phyloP scores from a whole-genome alignment of 192 early-diverging fungal genomes.

The Geranomyces michiganensis region DNA sequence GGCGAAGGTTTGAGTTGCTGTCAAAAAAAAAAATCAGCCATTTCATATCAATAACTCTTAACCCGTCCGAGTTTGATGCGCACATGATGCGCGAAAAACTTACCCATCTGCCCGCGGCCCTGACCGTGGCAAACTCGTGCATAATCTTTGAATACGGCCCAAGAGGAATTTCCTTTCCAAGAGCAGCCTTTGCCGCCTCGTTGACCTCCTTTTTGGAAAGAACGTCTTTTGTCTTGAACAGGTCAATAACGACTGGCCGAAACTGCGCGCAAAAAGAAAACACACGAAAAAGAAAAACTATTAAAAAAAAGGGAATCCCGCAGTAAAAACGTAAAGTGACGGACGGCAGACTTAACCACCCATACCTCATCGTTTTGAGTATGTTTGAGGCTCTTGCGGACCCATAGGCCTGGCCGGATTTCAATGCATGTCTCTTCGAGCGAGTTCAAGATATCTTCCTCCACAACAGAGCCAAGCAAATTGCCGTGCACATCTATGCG shows the following conservation, averaged over 20 bases:
- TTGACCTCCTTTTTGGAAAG: conserved; percentile 29
- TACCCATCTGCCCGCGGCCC: conserved; percentile 20
- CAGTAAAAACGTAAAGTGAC: not conserved
- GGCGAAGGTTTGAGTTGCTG: too few species aligned
- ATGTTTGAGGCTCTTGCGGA: not conserved
- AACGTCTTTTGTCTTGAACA: conserved; percentile 26
- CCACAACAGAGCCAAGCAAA: conserved; percentile 8
- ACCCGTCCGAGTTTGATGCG: not conserved
- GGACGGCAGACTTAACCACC: not conserved
- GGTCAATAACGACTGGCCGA: conserved; percentile 30
- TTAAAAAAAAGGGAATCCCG: not conserved
- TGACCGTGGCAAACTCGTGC: conserved; percentile 12
- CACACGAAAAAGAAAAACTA: too few species aligned
- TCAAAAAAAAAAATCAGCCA: too few species aligned
- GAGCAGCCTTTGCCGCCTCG: conserved; percentile 14
- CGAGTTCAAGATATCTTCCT: conserved; percentile 5
- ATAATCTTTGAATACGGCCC: conserved; percentile 19
- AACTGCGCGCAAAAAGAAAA: conserved; percentile 13
- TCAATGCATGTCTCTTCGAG: conserved; percentile 4
- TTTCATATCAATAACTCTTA: too few species aligned
- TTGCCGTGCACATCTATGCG: conserved; percentile 10
- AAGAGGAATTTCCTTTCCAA: conserved; percentile 19
- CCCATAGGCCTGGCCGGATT: not conserved
- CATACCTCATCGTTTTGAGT: conserved; percentile 5
- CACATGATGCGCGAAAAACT: too few species aligned